A percentile compares a stretch with the other conserved stretches of the same genome.
Conservation (phyloP, 345 rosid genomes). For the Hibiscus tridactylites region DNA sequence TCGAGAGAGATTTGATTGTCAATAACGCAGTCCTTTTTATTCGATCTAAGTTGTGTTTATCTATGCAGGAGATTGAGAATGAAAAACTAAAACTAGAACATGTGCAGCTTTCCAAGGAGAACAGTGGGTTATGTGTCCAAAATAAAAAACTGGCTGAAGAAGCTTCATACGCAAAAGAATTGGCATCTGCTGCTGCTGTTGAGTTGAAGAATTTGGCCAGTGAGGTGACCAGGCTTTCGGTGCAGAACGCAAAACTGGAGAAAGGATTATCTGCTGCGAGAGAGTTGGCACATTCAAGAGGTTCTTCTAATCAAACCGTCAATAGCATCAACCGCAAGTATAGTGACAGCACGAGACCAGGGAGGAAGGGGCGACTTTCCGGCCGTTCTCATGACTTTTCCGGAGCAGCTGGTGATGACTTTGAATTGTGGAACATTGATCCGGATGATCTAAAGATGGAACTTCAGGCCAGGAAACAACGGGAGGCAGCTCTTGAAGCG, state of each 20-base stretch:
- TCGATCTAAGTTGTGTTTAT: conserved; percentile 10
- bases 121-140: conserved; percentile 76
- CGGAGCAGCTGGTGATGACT: conserved; percentile 48
- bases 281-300: conserved; percentile 62
- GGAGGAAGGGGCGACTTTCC: conserved; percentile 70
- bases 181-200: conserved; percentile 99
- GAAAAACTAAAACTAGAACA: conserved; percentile 79
- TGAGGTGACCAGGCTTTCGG: conserved; percentile 82
- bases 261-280: conserved; percentile 67
- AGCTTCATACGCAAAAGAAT: conserved; percentile 91
- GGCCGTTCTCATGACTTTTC: conserved; percentile 54
- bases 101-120: conserved; percentile 80
- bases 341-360: conserved; percentile 48
- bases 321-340: conserved; percentile 68
- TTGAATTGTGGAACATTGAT: conserved; percentile 75
- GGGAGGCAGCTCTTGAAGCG: conserved; percentile 82
- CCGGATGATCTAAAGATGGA: conserved; percentile 76
- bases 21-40: too few species aligned
- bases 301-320: conserved; percentile 24
- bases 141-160: conserved; percentile 92
- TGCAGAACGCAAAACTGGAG: conserved; percentile 73
- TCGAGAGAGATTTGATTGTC: too few species aligned
- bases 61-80: conserved; percentile 65
- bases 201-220: conserved; percentile 91
- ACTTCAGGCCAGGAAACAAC: conserved; percentile 80